Base-by-base conservation (phyloP, 2,329 filamentous ascomycete species). In the Purpureocillium lavendulum region DNA sequence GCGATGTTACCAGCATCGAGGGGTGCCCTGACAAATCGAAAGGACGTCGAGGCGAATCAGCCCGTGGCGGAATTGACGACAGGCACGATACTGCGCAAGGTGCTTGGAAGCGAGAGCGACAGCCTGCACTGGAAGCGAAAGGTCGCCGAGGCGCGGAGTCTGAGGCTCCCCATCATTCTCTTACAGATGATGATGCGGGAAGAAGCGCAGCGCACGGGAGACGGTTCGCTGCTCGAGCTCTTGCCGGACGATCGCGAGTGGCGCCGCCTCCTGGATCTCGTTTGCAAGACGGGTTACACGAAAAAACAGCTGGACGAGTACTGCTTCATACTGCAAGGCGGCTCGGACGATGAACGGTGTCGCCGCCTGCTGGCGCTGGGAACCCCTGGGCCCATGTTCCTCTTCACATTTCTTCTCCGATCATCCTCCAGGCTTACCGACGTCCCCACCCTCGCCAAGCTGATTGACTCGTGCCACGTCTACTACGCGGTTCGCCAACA, bases 391-490 rank as follows among this genome's bases (percentile, higher is more conserved):
- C 59, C 58, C 4, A 43, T 43, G 7, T 61, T 60, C 30, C 45
- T 62, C 24, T 45, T 60, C 14, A 49, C 49, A 14, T 60, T 58
- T 40, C 45, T 62, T 17, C 21, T 61, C 1, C 51, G 60, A 16
- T 38, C 40, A 1, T 45, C 42, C 12, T 52, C 59, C 3, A 34
- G 43, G 2, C 46, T 62, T n/a, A 45, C 37, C n/a, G 40, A 49
- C 8, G 33, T 48, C 5, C 39, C 46, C 11, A 54, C 47, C 2
- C 44, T 63, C 13, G 44, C 47, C 35, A 35, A 30, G 7, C 43
- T 63, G 10, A 48, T 63, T 12, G 40, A 49, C 7, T 50, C 55
- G 11, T 56, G 53, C 33, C 39, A 40, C 21, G 39, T 33, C 3
- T 49, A 47, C 11, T 44, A 40, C 18, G 35, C 46, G 15, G 44